Conservation (phyloP, 2,329 filamentous ascomycete species). For the Aspergillus amoenus region DNA sequence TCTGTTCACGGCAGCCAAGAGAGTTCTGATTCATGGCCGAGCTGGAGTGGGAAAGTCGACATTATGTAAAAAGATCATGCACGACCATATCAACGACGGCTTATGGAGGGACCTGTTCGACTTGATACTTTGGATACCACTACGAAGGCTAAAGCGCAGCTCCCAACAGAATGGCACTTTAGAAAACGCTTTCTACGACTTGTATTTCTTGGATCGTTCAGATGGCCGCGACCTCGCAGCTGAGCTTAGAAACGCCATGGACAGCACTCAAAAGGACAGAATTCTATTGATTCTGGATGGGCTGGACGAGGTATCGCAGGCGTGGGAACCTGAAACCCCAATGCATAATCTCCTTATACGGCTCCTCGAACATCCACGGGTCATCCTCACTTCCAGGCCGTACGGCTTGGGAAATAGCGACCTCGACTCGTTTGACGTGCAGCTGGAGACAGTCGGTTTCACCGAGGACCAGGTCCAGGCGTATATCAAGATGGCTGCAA, state of each 20-base stretch:
- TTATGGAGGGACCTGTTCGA: conserved; percentile 3
- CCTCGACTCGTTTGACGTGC: conserved; percentile 28
- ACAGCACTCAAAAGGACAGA: conserved; percentile 16
- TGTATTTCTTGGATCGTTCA: neutral
- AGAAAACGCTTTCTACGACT: neutral
- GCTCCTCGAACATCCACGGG: conserved; percentile 34
- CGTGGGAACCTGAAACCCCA: conserved; percentile 18
- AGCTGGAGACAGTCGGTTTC: conserved; percentile 46
- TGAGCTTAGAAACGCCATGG: neutral
- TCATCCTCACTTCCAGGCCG: conserved; percentile 46
- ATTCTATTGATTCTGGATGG: conserved; percentile 45
- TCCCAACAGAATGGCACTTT: neutral
- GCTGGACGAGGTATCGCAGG: conserved; percentile 42
- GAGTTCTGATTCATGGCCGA: conserved; percentile 39
- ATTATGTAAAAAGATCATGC: conserved; percentile 43
- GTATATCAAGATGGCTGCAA: conserved; percentile 29
- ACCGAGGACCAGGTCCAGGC: conserved; percentile 33
- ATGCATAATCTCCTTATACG: neutral
- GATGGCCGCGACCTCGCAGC: too few species aligned
- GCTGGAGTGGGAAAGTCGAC: conserved; percentile 44
- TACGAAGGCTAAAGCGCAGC: neutral
- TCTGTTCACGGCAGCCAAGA: conserved; percentile 30
- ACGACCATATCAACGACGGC: conserved; percentile 27
- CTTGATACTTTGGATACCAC: conserved; percentile 7
- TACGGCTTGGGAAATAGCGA: conserved; percentile 15